These are phyloP conservation scores for Paraphoma sp. DNA, from an alignment of 2,329 filamentous ascomycete species.

Conservation along the genomic window DNA sequence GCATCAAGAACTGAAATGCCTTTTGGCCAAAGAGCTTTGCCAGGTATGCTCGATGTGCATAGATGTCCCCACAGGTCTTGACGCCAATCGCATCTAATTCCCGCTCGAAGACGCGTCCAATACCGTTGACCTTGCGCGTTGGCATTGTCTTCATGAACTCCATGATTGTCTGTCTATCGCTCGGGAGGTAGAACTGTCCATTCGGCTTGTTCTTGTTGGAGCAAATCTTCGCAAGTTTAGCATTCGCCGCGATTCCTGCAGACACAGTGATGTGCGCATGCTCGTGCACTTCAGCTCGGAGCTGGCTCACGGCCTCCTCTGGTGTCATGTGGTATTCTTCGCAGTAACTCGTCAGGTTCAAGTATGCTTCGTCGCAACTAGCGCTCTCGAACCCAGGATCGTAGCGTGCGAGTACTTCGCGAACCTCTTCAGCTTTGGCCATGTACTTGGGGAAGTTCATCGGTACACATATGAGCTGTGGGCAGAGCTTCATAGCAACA, in stretches of 20 bases:
- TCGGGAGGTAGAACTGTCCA: constrained; percentile 81
- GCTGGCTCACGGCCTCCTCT: constrained; percentile 75
- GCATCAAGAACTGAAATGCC: constrained; percentile 83
- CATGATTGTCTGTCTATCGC: constrained; percentile 77
- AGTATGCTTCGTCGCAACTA: constrained; percentile 94
- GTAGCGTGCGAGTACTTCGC: constrained; percentile 82
- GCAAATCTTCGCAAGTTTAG: constrained; percentile 92
- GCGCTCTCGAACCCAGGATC: constrained; percentile 91
- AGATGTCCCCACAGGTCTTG: constrained; percentile 88
- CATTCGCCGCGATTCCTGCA: constrained; percentile 91
- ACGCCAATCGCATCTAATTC: constrained; percentile 88
- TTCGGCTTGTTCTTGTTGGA: constrained; percentile 97
- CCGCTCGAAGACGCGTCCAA: constrained; percentile 92
- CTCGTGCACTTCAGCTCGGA: constrained; percentile 78
- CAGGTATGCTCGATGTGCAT: constrained; percentile 74
- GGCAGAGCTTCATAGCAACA: constrained; percentile 92
- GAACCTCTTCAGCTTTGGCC: constrained; percentile 86
- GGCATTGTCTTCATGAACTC: constrained; percentile 83
- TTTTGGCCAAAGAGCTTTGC: constrained; percentile 88
- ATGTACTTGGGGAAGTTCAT: constrained; percentile 91
- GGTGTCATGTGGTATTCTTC: constrained; percentile 70
- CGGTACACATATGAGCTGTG: constrained; percentile 79
- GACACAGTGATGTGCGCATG: constrained; percentile 86
- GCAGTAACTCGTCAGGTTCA: constrained; percentile 92
- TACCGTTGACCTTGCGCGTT: constrained; percentile 89